phyloP scores from a whole-genome alignment of 2,329 filamentous ascomycete genomes.

The Bipolaris oryzae region DNA sequence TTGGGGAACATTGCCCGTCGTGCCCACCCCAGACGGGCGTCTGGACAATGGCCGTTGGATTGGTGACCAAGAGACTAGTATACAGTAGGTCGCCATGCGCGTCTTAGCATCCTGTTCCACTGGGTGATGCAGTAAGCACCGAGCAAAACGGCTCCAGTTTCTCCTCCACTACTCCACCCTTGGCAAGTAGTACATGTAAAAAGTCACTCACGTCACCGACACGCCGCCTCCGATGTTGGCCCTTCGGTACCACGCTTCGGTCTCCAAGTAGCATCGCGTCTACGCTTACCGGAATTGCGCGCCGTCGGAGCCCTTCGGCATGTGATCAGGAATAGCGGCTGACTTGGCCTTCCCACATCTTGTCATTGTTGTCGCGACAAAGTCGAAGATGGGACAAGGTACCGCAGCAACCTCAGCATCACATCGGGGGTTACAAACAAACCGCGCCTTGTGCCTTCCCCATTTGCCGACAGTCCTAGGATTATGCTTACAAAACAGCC shows the following conservation, averaged over 20 bases:
- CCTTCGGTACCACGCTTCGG: conserved; percentile 3
- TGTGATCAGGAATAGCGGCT: conserved; percentile 1
- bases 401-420: neutral
- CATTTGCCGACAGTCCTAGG: too few species aligned
- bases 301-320: conserved; percentile 9
- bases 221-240: conserved; percentile 8
- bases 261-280: conserved; percentile 6
- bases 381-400: neutral
- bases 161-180: conserved; percentile 9
- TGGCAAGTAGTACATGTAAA: conserved; percentile 14
- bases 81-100: neutral
- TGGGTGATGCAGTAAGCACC: conserved; percentile 13
- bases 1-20: conserved; percentile 8
- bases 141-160: conserved; percentile 1
- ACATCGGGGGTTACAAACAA: neutral
- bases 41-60: conserved; percentile 14
- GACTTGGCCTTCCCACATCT: neutral
- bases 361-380: neutral
- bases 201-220: conserved; percentile 19
- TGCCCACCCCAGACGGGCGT: neutral
- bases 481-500: neutral
- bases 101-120: conserved; percentile 8
- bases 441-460: neutral
- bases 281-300: conserved; percentile 11
- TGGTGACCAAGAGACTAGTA: conserved; percentile 1